Evolutionary conservation across 148 eudicot species (phyloP), one percentile per base, ranked within the genome.

Genomic region (Rhododendron henanense): DNA sequence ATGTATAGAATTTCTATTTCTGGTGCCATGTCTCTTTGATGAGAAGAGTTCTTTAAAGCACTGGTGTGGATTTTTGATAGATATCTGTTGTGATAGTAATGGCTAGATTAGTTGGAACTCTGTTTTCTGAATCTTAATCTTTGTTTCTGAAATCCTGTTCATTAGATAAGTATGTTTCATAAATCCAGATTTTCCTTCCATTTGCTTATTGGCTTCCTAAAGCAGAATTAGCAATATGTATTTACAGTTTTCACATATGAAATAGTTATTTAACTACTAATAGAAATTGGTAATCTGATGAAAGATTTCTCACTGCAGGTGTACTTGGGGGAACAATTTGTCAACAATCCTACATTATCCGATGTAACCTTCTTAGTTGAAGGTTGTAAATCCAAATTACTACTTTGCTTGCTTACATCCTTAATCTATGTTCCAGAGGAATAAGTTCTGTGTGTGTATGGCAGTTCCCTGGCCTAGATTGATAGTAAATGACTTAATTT

Each of bases 301-400:
- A 84, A 45, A 74, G 1, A 25, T 7, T 73, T 57, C 31, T 86
- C 88, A 23, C 78, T 87, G 90, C 96, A 96, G 99, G 97, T 96
- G 45, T 96, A 96, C 90, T 87, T 96, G 88, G 98, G 96, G 61
- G 99, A 94, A 93, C 94, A 94, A 77, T 96, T 90, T 89, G 97
- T 96, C 63, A 96, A 96, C 87, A 96, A 90, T 91, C 81, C 93
- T 19, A 94, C 96, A 39, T 85, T 96, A 82, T 92, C 99, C 3
- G 99, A 96, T 84, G 94, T 96, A 84, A 94, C 93, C 82, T 96
- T 96, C 77, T 86, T 96, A 76, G 92, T 96, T 85, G 96, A 96
- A 95, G 99, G 99, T 96, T 79, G 44, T 69, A n/a, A 19, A 48
- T 16, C 63, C 25, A 61, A 19, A 10, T 77, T 19, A 77, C 47